A percentile compares a stretch with the other conserved stretches of the same genome.
Conservation (phyloP, 768 basidiomycete species). For the Mycena maculata region DNA sequence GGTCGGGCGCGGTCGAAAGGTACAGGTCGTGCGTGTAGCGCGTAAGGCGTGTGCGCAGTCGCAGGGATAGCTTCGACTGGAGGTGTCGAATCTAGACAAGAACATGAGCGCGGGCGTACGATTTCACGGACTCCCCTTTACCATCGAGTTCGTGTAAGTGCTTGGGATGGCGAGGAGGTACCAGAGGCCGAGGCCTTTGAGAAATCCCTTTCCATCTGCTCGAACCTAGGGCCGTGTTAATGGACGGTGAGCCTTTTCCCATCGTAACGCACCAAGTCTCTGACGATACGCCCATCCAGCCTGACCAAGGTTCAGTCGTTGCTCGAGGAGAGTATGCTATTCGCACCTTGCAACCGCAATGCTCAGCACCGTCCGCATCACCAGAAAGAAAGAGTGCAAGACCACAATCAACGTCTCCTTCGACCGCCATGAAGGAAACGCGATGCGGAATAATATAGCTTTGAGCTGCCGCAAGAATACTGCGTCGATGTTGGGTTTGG, state of each 20-base stretch:
- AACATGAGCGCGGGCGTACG: not conserved
- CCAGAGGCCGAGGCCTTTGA: conserved; percentile 87
- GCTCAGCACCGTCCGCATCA: conserved; percentile 87
- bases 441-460: conserved; percentile 78
- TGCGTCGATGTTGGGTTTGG: conserved; percentile 76
- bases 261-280: conserved; percentile 72
- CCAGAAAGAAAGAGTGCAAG: conserved; percentile 86
- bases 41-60: conserved; percentile 86
- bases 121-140: conserved; percentile 42
- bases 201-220: conserved; percentile 86
- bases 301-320: conserved; percentile 38
- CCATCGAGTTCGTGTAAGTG: conserved; percentile 97
- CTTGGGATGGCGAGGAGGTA: conserved; percentile 91
- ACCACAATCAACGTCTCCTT: conserved; percentile 81
- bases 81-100: conserved; percentile 81
- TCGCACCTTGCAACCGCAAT: conserved; percentile 74
- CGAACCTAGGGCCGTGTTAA: conserved; percentile 60
- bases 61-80: conserved; percentile 86
- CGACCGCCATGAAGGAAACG: conserved; percentile 69
- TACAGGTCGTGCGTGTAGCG: conserved; percentile 94
- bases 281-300: conserved; percentile 90
- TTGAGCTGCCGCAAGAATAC: conserved; percentile 78
- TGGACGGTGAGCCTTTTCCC: not conserved
- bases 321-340: not conserved
- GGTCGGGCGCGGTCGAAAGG: conserved; percentile 76